Evolutionary conservation across 2,329 filamentous ascomycete genomes (phyloP).

Genomic region (Colletotrichum abscissum): DNA sequence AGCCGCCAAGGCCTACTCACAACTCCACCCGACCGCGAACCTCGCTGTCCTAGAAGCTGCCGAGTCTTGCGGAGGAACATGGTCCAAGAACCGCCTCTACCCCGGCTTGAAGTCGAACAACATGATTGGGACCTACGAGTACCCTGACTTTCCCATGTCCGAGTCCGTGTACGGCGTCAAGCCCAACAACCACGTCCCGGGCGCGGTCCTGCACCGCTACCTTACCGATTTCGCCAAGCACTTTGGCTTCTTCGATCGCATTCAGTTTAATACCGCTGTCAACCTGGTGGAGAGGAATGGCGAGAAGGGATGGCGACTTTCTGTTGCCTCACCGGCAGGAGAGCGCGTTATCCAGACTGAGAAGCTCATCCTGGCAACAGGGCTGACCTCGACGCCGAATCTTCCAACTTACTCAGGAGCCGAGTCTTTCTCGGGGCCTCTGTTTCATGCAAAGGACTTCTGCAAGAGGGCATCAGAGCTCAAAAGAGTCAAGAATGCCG

Average conservation of each 20-base stretch:
- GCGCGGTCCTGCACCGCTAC: background rate
- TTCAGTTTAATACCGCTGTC: background rate
- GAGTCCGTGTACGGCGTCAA: constrained; percentile 54
- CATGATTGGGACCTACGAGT: constrained; percentile 71
- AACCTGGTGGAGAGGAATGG: background rate
- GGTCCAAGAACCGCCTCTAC: constrained; percentile 69
- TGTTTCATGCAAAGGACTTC: background rate
- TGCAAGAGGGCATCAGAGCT: background rate
- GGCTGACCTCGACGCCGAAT: constrained; percentile 57
- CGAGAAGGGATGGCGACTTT: background rate
- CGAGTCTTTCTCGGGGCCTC: background rate
- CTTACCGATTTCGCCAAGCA: background rate
- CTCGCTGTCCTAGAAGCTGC: constrained; percentile 63
- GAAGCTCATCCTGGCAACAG: constrained; percentile 63
- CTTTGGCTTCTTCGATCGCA: background rate
- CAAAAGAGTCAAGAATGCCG: background rate
- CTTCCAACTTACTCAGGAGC: constrained; percentile 63
- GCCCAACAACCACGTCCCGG: background rate
- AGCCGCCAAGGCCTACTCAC: constrained; percentile 62
- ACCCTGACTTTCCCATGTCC: constrained; percentile 71
- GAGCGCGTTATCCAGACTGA: constrained; percentile 39
- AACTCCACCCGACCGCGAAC: constrained; percentile 58
- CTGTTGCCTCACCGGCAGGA: background rate
- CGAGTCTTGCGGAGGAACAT: constrained; percentile 67
- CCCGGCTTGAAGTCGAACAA: constrained; percentile 74